These are phyloP conservation scores for Tolypocladium inflatum DNA, from an alignment of 2,329 filamentous ascomycete genomes.

Conservation along the genomic window DNA sequence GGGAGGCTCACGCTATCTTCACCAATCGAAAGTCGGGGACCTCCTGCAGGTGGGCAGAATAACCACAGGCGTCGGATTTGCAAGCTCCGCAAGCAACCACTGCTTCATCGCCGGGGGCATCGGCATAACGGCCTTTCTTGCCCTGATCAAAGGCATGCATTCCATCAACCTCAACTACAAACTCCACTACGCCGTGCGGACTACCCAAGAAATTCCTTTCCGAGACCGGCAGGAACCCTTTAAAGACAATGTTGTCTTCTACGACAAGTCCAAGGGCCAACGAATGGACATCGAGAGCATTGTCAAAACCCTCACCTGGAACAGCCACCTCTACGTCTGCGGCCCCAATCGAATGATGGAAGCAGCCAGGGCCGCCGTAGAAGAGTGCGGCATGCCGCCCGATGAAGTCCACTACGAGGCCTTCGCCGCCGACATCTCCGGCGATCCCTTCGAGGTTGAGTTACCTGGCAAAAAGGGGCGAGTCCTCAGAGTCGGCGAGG, in stretches of 20 bases:
- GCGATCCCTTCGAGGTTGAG: constrained; percentile 51
- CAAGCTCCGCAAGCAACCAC: constrained; percentile 41
- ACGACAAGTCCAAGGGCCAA: constrained; percentile 40
- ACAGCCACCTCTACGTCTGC: constrained; percentile 51
- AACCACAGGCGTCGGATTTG: constrained; percentile 36
- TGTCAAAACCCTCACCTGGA: constrained; percentile 36
- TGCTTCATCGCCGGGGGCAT: constrained; percentile 57
- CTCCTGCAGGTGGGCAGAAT: constrained; percentile 40
- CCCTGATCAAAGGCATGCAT: constrained; percentile 31
- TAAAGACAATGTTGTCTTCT: constrained; percentile 34
- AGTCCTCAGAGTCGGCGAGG: constrained; percentile 33
- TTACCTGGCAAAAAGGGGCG: constrained; percentile 30
- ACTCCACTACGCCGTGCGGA: constrained; percentile 51
- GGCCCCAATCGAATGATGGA: constrained; percentile 49
- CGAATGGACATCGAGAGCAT: constrained; percentile 45
- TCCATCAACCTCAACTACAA: constrained; percentile 38
- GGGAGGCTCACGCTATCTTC: constrained; percentile 53
- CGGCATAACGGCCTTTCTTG: constrained; percentile 56
- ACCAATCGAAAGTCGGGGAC: constrained; percentile 38
- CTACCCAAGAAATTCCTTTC: constrained; percentile 44
- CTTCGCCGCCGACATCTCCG: constrained; percentile 42
- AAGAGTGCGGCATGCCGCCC: constrained; percentile 30
- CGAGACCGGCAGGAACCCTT: constrained; percentile 33
- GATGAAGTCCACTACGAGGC: constrained; percentile 52
- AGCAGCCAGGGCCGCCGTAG: constrained; percentile 31